Evolutionary conservation across 768 basidiomycete genomes (phyloP), one percentile per base, ranked within the genome.

Genomic region (Royoungia palumana): DNA sequence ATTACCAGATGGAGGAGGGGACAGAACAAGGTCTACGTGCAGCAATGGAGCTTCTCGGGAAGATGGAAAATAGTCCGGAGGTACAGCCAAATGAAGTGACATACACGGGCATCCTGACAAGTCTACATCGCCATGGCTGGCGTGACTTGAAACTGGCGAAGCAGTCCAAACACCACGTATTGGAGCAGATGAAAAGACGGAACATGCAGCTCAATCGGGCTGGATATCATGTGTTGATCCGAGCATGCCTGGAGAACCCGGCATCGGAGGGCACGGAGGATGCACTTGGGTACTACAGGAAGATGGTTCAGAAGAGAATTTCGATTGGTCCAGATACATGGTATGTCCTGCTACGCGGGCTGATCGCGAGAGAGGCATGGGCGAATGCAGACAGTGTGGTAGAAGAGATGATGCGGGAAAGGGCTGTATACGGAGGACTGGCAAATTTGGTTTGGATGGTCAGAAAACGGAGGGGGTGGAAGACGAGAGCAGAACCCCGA

Each of bases 151-250:
- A 68, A 24, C 66, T 75, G 35, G 72, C 74, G 14, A 70, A 78
- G 42, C 71, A 76, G 51, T 77, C 75, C 57, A 75, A 70, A 49
- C 63, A 66, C 20, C 71, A 76, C 27, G 75, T 92, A 49, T 65
- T 81, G 38, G 65, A 65, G 44, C 73, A 76, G 56, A 90, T 92
- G 84, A 74, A 72, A 60, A 71, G 61, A 20, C 72, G 75, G 16
- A 74, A 74, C 0, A 66, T 90, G 50, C 63, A 67, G 21, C 71
- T 85, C 41, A 83, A 79, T 55, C 72, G 82, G 30, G 75, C 80
- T 41, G 81, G 82, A 6, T 94, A 89, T 69, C 86, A 95, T 63
- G 79, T 86, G 54, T 72, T 96, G 48, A 75, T 97, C 55, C 76
- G 76, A 47, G 80, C 84, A 9, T 80, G 80, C 51, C 67, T 92